Percentiles rank a stretch among this genome's conserved stretches.
phyloP scores from a whole-genome alignment of 768 basidiomycete species.

The Calocybe indica region DNA sequence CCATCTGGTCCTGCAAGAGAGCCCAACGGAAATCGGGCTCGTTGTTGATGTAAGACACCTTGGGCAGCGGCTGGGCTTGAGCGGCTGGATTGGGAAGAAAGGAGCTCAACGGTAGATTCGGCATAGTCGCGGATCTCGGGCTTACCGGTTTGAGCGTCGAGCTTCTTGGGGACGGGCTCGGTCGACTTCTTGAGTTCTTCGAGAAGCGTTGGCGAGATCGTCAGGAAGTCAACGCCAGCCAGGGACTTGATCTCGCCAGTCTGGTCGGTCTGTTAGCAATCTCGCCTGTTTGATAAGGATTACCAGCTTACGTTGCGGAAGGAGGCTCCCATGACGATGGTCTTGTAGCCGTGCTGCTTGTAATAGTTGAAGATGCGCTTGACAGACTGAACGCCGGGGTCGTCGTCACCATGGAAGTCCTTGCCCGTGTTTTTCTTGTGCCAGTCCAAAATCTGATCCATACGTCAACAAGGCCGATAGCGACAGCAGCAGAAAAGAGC shows the following conservation, averaged over 20 bases:
- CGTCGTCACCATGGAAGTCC: slow-evolving; percentile 83
- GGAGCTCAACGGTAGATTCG: neutral
- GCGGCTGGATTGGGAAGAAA: slow-evolving; percentile 30
- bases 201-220: slow-evolving; percentile 86
- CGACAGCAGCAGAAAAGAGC: neutral
- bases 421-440: slow-evolving; percentile 91
- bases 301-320: slow-evolving; percentile 83
- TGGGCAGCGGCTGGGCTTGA: slow-evolving; percentile 57
- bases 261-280: slow-evolving; percentile 28
- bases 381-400: slow-evolving; percentile 95
- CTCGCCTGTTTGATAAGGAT: slow-evolving; percentile 6
- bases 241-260: slow-evolving; percentile 89
- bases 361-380: slow-evolving; percentile 99
- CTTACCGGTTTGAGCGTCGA: slow-evolving; percentile 61
- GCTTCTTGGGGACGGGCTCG: slow-evolving; percentile 76
- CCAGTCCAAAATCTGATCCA: slow-evolving; percentile 90
- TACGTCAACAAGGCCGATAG: slow-evolving; percentile 4
- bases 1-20: slow-evolving; percentile 91
- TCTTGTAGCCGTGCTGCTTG: slow-evolving; percentile 97
- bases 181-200: slow-evolving; percentile 88
- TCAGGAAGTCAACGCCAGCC: slow-evolving; percentile 96
- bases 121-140: slow-evolving; percentile 4
- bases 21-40: slow-evolving; percentile 96
- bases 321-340: slow-evolving; percentile 99
- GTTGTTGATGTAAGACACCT: slow-evolving; percentile 84